Percentiles rank a stretch among this genome's conserved stretches.
Conservation (phyloP, 225 moss, liverwort and hornwort genomes). For the Rhytidiadelphus loreus region DNA sequence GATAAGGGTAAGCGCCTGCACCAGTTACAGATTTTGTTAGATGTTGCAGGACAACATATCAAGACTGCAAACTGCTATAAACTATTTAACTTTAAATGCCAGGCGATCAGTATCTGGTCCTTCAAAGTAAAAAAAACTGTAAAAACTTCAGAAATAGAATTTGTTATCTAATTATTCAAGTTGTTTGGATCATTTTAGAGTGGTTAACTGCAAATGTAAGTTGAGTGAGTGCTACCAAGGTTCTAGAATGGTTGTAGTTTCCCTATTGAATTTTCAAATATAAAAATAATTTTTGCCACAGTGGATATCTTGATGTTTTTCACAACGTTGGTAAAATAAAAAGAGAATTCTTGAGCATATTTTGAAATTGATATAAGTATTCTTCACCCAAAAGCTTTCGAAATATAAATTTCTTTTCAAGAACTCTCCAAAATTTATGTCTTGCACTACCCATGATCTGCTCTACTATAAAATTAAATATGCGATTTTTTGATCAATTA, state of each 20-base stretch:
- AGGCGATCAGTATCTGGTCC: not conserved
- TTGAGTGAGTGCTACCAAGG: too few species aligned
- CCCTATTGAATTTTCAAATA: not conserved
- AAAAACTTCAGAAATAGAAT: not conserved
- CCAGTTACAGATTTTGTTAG: not conserved
- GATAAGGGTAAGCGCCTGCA: slow-evolving; percentile 43
- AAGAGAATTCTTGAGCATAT: not conserved
- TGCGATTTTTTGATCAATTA: not conserved
- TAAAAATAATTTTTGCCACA: not conserved
- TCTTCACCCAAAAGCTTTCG: too few species aligned
- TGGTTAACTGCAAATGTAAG: not conserved
- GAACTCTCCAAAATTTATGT: not conserved
- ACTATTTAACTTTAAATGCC: too few species aligned
- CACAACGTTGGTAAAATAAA: too few species aligned
- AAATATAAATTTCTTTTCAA: not conserved
- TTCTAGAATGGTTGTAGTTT: not conserved
- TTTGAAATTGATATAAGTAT: not conserved
- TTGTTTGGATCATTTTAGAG: not conserved
- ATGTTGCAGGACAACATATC: not conserved
- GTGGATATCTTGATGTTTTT: not conserved
- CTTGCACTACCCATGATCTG: not conserved
- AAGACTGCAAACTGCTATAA: not conserved
- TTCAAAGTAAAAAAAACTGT: not conserved
- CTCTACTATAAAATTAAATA: not conserved
- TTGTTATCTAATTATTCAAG: not conserved